These are phyloP conservation scores for Colletotrichum sp. DNA, from an alignment of 2,329 filamentous ascomycete species.

Conservation along the genomic window DNA sequence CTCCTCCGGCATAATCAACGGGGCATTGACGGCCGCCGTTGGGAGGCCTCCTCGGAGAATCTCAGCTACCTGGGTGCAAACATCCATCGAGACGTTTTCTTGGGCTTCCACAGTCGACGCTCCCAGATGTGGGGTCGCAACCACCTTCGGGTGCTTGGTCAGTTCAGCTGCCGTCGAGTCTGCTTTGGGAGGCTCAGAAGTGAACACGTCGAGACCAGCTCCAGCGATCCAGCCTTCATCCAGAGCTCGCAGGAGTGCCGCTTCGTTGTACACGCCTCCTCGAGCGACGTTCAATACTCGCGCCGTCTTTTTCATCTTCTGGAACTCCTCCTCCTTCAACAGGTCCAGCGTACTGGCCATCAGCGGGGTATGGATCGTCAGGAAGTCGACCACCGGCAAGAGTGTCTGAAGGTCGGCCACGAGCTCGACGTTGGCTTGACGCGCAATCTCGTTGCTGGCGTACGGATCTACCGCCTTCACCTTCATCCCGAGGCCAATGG, in stretches of 20 bases:
- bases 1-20: constrained; percentile 81
- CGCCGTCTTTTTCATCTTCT: constrained; percentile 74
- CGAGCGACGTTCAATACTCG: constrained; percentile 80
- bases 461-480: constrained; percentile 80
- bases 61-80: constrained; percentile 79
- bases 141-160: constrained; percentile 72
- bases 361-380: constrained; percentile 83
- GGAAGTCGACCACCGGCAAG: constrained; percentile 72
- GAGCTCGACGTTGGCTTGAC: constrained; percentile 69
- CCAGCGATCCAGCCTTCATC: constrained; percentile 75
- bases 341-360: constrained; percentile 79
- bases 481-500: constrained; percentile 78
- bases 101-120: constrained; percentile 84
- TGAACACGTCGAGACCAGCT: constrained; percentile 82
- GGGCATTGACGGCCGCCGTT: constrained; percentile 79
- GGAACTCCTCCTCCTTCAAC: constrained; percentile 70
- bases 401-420: constrained; percentile 63
- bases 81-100: constrained; percentile 83
- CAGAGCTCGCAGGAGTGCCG: constrained; percentile 72
- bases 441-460: constrained; percentile 74
- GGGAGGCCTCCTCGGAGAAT: constrained; percentile 77
- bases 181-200: constrained; percentile 68
- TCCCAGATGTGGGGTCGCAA: constrained; percentile 80
- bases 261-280: constrained; percentile 82
- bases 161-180: constrained; percentile 65